Percentiles rank a stretch among this genome's conserved stretches.
These are phyloP conservation scores for Spergularia bocconei DNA, from an alignment of 148 eudicot species.

Conservation along the genomic window DNA sequence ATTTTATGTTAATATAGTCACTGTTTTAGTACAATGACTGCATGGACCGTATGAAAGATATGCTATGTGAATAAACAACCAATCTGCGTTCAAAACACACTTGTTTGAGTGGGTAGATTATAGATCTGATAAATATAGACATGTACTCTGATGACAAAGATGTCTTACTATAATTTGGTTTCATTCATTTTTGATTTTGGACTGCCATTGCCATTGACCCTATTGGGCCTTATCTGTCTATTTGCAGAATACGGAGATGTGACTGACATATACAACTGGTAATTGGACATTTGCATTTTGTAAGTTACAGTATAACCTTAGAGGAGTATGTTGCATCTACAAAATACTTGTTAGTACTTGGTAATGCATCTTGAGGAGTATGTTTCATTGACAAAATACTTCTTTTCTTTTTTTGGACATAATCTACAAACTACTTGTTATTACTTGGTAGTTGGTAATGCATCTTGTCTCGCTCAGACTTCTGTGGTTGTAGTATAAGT, in stretches of 20 bases:
- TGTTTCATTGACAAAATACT: too few species aligned
- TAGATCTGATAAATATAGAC: not conserved
- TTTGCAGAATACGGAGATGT: constrained; percentile 93
- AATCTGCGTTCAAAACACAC: too few species aligned
- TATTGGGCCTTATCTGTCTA: constrained; percentile 13
- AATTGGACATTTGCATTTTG: constrained; percentile 26
- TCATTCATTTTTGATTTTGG: not conserved
- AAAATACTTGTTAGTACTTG: not conserved
- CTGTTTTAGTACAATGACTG: not conserved
- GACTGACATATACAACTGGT: constrained; percentile 97
- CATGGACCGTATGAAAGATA: too few species aligned
- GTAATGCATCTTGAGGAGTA: not conserved
- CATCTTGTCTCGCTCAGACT: not conserved
- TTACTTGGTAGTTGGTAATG: not conserved
- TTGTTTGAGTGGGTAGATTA: not conserved
- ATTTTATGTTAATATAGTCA: not conserved
- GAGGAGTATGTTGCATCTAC: constrained; percentile 3
- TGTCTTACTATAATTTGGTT: not conserved
- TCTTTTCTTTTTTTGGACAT: too few species aligned
- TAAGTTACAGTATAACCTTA: constrained; percentile 8
- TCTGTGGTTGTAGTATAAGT: not conserved
- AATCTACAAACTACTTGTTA: not conserved
- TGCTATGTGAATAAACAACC: too few species aligned
- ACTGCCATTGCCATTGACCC: constrained; percentile 5
- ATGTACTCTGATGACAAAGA: not conserved